phyloP scores from a whole-genome alignment of 2,329 filamentous ascomycete genomes.

The Scedosporium apiospermum region DNA sequence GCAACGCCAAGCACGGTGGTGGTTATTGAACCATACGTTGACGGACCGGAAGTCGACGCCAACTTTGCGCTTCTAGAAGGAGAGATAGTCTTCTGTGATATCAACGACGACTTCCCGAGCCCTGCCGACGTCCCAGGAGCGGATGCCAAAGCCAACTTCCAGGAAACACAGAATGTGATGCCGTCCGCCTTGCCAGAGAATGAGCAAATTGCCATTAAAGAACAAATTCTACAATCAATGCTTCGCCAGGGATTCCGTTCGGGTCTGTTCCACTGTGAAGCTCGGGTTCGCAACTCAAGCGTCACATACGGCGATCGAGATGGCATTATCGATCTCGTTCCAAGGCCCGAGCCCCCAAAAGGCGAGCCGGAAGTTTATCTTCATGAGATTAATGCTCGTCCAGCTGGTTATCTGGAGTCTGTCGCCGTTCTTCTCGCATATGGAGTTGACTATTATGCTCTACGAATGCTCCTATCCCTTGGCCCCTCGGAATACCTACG shows the following conservation, averaged over 20 bases:
- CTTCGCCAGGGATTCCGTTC: constrained; percentile 15
- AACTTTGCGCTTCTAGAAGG: constrained; percentile 29
- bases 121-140: constrained; percentile 1
- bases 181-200: constrained; percentile 14
- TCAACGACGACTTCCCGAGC: constrained; percentile 27
- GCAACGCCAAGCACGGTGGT: constrained; percentile 15
- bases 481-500: constrained; percentile 9
- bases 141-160: constrained; percentile 12
- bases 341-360: neutral
- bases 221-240: constrained; percentile 13
- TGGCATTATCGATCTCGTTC: constrained; percentile 12
- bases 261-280: constrained; percentile 21
- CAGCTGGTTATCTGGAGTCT: constrained; percentile 16
- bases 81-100: constrained; percentile 27
- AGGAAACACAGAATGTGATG: constrained; percentile 16
- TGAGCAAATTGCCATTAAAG: constrained; percentile 13
- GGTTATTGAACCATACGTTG: constrained; percentile 27
- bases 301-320: constrained; percentile 13
- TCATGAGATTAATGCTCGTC: constrained; percentile 20
- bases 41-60: constrained; percentile 31
- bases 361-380: constrained; percentile 13
- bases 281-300: constrained; percentile 16
- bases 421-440: constrained; percentile 15
- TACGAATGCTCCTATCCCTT: constrained; percentile 14
- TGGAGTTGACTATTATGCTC: constrained; percentile 20